These are phyloP conservation scores for Apophysomyces trapeziformis DNA, from an alignment of 371 early-diverging fungal species.

Conservation along the genomic window DNA sequence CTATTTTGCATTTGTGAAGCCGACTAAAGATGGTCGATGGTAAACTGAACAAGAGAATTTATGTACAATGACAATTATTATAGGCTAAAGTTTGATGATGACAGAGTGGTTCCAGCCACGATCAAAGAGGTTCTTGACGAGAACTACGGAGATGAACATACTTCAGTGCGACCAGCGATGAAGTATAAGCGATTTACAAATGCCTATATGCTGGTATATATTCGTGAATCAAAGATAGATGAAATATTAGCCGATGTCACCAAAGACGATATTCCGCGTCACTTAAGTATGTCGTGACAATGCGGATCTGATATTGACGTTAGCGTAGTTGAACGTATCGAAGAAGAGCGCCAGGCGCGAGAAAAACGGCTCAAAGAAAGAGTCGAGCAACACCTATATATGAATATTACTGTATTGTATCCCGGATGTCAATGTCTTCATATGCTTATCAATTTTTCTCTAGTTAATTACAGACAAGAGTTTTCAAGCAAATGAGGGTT, in stretches of 20 bases:
- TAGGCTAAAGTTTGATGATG: constrained; percentile 95
- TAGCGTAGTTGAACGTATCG: not conserved
- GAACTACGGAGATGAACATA: constrained; percentile 88
- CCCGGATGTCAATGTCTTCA: not conserved
- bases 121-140: constrained; percentile 92
- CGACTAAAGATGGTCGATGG: constrained; percentile 82
- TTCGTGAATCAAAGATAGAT: constrained; percentile 78
- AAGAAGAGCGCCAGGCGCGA: not conserved
- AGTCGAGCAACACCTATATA: constrained; percentile 5
- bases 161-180: constrained; percentile 21
- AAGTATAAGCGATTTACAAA: constrained; percentile 82
- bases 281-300: constrained; percentile 46
- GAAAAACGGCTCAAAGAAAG: constrained; percentile 11
- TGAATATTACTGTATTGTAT: constrained; percentile 4
- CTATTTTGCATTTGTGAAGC: constrained; percentile 93
- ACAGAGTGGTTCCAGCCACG: constrained; percentile 86
- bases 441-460: not conserved
- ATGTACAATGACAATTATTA: not conserved
- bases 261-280: constrained; percentile 76
- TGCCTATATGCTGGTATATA: constrained; percentile 97
- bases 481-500: constrained; percentile 68
- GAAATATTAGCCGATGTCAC: constrained; percentile 72
- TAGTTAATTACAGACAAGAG: constrained; percentile 60
- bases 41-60: constrained; percentile 16
- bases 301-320: not conserved